Percentiles rank a stretch among this genome's conserved stretches.
phyloP scores from a whole-genome alignment of 805 yeast genomes.

The Candida saitoana region DNA sequence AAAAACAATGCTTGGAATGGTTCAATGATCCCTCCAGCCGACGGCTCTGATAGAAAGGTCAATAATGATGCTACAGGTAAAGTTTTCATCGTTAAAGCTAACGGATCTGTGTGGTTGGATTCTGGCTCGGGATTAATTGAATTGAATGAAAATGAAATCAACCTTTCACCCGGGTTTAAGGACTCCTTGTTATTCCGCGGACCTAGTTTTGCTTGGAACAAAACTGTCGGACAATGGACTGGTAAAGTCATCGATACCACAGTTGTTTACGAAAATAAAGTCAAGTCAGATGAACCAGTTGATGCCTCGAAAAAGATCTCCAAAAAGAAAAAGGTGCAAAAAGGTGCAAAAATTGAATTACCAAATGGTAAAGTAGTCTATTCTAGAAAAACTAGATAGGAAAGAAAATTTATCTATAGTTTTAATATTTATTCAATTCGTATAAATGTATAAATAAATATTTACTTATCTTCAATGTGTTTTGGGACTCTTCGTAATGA shows the following conservation, averaged over 20 bases:
- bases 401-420: background rate
- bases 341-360: conserved; percentile 45
- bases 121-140: conserved; percentile 29
- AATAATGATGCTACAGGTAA: conserved; percentile 41
- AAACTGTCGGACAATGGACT: conserved; percentile 33
- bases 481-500: conserved; percentile 42
- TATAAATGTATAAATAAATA: conserved; percentile 1
- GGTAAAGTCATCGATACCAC: conserved; percentile 15
- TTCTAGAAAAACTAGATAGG: conserved; percentile 19
- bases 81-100: conserved; percentile 51
- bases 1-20: conserved; percentile 55
- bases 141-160: conserved; percentile 46
- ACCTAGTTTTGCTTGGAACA: conserved; percentile 44
- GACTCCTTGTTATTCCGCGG: conserved; percentile 45
- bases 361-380: conserved; percentile 61
- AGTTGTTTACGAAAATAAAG: conserved; percentile 6
- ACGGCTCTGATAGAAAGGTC: conserved; percentile 45
- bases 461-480: conserved; percentile 16
- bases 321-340: conserved; percentile 28
- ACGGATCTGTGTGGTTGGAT: conserved; percentile 52
- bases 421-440: background rate
- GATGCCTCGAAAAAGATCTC: conserved; percentile 16
- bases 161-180: conserved; percentile 42
- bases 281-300: conserved; percentile 9
- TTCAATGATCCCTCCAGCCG: conserved; percentile 46